These are phyloP conservation scores for Tolypocladium amazonense DNA, from an alignment of 2,329 filamentous ascomycete species.

Conservation along the genomic window DNA sequence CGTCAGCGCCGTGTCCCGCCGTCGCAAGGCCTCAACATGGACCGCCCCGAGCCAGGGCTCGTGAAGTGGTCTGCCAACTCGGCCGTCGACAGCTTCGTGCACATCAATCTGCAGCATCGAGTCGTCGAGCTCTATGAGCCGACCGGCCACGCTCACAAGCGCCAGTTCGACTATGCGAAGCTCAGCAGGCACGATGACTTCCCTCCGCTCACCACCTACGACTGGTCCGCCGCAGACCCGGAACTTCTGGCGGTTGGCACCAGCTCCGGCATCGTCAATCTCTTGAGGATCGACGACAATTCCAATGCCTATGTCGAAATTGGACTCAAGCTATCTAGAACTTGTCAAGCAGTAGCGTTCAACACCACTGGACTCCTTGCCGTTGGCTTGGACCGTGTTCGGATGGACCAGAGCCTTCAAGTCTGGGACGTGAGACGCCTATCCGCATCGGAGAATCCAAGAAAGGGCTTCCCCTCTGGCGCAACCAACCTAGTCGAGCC, in stretches of 20 bases:
- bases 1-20: neutral
- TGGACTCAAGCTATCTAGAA: slow-evolving; percentile 62
- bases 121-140: slow-evolving; percentile 54
- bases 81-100: slow-evolving; percentile 48
- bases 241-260: slow-evolving; percentile 67
- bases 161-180: slow-evolving; percentile 46
- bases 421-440: slow-evolving; percentile 68
- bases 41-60: slow-evolving; percentile 50
- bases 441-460: slow-evolving; percentile 34
- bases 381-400: slow-evolving; percentile 68
- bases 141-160: slow-evolving; percentile 45
- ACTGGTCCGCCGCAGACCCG: slow-evolving; percentile 53
- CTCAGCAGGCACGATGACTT: slow-evolving; percentile 52
- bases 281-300: slow-evolving; percentile 62
- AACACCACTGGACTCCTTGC: slow-evolving; percentile 62
- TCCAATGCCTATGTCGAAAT: slow-evolving; percentile 56
- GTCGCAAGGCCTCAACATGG: slow-evolving; percentile 27
- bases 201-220: slow-evolving; percentile 53
- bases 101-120: slow-evolving; percentile 54
- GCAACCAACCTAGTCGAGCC: slow-evolving; percentile 43
- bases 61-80: slow-evolving; percentile 57
- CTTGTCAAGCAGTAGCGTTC: slow-evolving; percentile 74
- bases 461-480: slow-evolving; percentile 39
- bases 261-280: slow-evolving; percentile 61
- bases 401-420: slow-evolving; percentile 73